Conservation (phyloP, 1,139 yeast species). For the Yamadazyma trypodendri region DNA sequence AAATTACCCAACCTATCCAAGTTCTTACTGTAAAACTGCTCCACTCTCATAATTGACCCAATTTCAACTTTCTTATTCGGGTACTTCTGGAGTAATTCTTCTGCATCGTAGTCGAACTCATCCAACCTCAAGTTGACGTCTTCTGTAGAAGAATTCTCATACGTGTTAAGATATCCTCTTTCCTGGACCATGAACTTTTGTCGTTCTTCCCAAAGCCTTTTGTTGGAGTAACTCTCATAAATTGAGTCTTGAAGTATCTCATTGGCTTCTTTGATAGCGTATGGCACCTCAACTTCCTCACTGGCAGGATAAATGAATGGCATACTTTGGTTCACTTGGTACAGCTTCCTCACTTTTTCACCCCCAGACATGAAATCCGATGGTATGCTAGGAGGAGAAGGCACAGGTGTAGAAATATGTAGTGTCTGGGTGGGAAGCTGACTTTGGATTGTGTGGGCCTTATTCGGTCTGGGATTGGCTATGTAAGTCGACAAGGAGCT, state of each 20-base stretch:
- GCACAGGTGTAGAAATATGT: slow-evolving; percentile 87
- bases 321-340: slow-evolving; percentile 74
- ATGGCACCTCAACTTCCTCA: slow-evolving; percentile 50
- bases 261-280: slow-evolving; percentile 75
- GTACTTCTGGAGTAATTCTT: slow-evolving; percentile 18
- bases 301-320: slow-evolving; percentile 72
- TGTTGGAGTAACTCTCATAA: slow-evolving; percentile 61
- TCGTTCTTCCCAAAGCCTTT: slow-evolving; percentile 72
- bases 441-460: slow-evolving; percentile 52
- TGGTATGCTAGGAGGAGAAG: slow-evolving; percentile 78
- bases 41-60: slow-evolving; percentile 55
- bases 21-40: slow-evolving; percentile 52
- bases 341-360: slow-evolving; percentile 67
- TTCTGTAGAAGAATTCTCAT: slow-evolving; percentile 12
- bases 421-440: slow-evolving; percentile 62
- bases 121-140: slow-evolving; percentile 13
- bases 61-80: slow-evolving; percentile 38
- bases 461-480: slow-evolving; percentile 58
- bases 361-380: slow-evolving; percentile 55
- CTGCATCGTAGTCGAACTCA: slow-evolving; percentile 23
- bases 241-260: slow-evolving; percentile 59
- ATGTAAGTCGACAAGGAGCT: slow-evolving; percentile 56
- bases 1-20: slow-evolving; percentile 61
- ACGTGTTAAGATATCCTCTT: slow-evolving; percentile 56
- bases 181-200: slow-evolving; percentile 72